Evolutionary conservation across 495 filamentous ascomycete genomes (phyloP).

Genomic region (Aspergillus steynii): DNA sequence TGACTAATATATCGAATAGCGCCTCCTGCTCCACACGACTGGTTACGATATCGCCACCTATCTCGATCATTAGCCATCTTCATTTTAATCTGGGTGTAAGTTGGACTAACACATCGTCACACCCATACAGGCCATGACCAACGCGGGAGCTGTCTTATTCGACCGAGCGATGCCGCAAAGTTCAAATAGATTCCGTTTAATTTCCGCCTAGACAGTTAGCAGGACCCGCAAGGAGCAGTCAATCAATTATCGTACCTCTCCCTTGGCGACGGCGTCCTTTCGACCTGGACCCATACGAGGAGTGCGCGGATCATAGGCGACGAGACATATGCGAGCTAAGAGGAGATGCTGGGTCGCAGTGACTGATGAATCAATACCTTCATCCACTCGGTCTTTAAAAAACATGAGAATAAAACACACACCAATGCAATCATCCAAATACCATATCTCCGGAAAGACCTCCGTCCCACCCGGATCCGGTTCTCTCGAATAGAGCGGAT

Average conservation of each 20-base stretch:
- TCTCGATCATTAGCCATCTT: not conserved
- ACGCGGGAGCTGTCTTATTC: conserved; percentile 7
- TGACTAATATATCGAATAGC: conserved; percentile 1
- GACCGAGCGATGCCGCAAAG: conserved; percentile 8
- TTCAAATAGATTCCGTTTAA: conserved; percentile 1
- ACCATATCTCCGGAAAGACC: conserved; percentile 35
- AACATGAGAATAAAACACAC: no score
- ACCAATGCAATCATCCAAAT: conserved; percentile 30
- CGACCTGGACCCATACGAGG: conserved; percentile 4
- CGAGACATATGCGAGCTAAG: conserved; percentile 1
- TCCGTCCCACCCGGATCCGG: conserved; percentile 9
- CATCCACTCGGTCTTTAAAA: no score
- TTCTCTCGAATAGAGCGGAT: conserved; percentile 15
- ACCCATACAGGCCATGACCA: conserved; percentile 9
- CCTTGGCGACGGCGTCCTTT: not conserved
- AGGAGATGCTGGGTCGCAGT: not conserved
- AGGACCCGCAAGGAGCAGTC: no score
- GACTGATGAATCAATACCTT: not conserved
- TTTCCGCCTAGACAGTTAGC: not conserved
- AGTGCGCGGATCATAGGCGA: not conserved
- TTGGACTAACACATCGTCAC: not conserved
- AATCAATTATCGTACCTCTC: not conserved
- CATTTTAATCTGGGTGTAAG: no score
- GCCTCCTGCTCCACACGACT: conserved; percentile 4
- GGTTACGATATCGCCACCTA: conserved; percentile 7